These are phyloP conservation scores for Colletotrichum caudatum DNA, from an alignment of 2,329 filamentous ascomycete species.

Conservation along the genomic window DNA sequence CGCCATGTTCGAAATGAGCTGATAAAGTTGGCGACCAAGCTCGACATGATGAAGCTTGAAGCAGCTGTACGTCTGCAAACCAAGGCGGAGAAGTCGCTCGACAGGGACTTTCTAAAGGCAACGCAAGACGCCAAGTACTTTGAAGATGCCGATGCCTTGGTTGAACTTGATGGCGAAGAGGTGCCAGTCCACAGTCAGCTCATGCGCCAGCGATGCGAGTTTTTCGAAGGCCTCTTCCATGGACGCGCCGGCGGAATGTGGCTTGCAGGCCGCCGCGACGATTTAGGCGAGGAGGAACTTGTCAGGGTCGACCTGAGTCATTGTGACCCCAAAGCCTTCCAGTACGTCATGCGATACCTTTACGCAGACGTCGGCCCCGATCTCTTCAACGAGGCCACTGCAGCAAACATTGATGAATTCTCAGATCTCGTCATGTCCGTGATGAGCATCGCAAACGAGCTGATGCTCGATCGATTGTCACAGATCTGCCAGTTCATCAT, in stretches of 20 bases:
- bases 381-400: conserved; percentile 82
- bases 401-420: conserved; percentile 81
- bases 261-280: conserved; percentile 77
- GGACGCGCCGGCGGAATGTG: conserved; percentile 89
- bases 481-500: conserved; percentile 90
- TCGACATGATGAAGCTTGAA: conserved; percentile 80
- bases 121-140: conserved; percentile 78
- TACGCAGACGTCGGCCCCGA: conserved; percentile 86
- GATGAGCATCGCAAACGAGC: conserved; percentile 88
- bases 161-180: conserved; percentile 82
- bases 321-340: conserved; percentile 78
- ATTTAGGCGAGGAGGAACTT: conserved; percentile 50
- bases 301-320: conserved; percentile 86
- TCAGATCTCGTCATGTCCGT: conserved; percentile 92
- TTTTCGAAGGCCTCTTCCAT: conserved; percentile 90
- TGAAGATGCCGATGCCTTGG: conserved; percentile 80
- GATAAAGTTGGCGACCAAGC: conserved; percentile 82
- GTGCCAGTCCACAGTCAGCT: conserved; percentile 81
- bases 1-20: conserved; percentile 85
- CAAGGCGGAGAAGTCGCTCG: conserved; percentile 71
- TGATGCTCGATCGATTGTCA: conserved; percentile 93
- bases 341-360: conserved; percentile 81
- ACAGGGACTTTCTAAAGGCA: conserved; percentile 77
- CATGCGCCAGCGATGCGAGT: conserved; percentile 86
- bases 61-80: conserved; percentile 81